Conservation (phyloP, 257 asterid species). For the Solanum sejunctum region DNA sequence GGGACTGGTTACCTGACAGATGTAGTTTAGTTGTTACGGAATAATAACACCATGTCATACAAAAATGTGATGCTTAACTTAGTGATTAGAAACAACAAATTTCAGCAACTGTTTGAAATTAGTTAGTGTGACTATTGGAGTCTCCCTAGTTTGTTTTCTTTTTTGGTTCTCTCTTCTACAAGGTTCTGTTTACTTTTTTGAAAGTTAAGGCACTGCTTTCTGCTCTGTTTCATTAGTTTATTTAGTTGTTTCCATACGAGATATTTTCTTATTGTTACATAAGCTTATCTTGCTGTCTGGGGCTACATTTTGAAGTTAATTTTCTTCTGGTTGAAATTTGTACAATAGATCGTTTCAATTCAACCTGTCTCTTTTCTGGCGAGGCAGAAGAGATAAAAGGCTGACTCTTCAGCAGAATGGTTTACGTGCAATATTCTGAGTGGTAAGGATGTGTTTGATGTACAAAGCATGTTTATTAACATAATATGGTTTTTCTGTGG, state of each 20-base stretch:
- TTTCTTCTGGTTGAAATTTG: constrained; percentile 33
- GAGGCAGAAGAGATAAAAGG: constrained; percentile 40
- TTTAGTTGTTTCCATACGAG: background rate
- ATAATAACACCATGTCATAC: background rate
- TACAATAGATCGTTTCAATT: constrained; percentile 37
- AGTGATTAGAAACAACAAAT: background rate
- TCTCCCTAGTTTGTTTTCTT: background rate
- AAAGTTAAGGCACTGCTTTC: background rate
- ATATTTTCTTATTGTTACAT: constrained; percentile 12
- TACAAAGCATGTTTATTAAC: constrained; percentile 8
- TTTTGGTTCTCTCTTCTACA: background rate
- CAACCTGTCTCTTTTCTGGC: constrained; percentile 34
- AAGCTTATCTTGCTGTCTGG: constrained; percentile 2
- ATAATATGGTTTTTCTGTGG: background rate
- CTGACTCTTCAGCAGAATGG: constrained; percentile 35
- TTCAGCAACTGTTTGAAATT: background rate
- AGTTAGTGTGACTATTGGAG: background rate
- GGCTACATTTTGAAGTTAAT: constrained; percentile 28
- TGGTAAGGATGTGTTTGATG: constrained; percentile 47
- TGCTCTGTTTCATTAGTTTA: background rate
- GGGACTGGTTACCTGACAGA: background rate
- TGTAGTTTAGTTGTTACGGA: background rate
- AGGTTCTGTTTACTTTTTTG: background rate
- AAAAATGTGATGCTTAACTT: background rate
- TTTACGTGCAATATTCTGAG: constrained; percentile 24